A percentile compares a stretch with the other conserved stretches of the same genome.
Evolutionary conservation across 2,329 filamentous ascomycete species (phyloP).

Genomic region (Neofusicoccum kwambonambiense): DNA sequence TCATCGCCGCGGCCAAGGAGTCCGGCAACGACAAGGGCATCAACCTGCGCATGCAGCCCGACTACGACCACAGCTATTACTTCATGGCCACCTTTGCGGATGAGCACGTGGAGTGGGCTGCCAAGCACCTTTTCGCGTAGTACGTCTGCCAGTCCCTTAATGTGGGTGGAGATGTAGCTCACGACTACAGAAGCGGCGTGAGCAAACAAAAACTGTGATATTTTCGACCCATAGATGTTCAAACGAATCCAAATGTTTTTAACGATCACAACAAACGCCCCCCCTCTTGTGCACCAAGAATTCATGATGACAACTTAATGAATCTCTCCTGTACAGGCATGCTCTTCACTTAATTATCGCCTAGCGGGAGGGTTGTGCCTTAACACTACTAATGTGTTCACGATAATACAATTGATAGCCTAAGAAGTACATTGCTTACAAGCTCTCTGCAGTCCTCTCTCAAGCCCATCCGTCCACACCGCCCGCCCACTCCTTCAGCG

Average conservation of each 20-base stretch:
- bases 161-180: not conserved
- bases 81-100: conserved; percentile 89
- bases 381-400: too few relatives aligned
- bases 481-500: conserved; percentile 44
- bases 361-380: too few relatives aligned
- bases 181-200: conserved; percentile 11
- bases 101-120: conserved; percentile 89
- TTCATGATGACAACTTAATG: too few relatives aligned
- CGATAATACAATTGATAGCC: too few relatives aligned
- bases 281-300: too few relatives aligned
- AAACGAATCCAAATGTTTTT: not conserved
- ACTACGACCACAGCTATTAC: conserved; percentile 96
- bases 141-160: conserved; percentile 26
- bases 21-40: conserved; percentile 69
- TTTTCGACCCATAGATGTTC: not conserved
- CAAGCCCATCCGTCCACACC: not conserved
- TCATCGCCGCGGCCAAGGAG: conserved; percentile 75
- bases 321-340: too few relatives aligned
- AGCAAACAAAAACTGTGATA: conserved; percentile 11
- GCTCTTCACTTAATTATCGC: too few relatives aligned
- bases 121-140: conserved; percentile 72
- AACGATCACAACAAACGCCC: not conserved
- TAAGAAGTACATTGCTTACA: too few relatives aligned
- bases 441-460: not conserved
- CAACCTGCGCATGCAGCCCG: conserved; percentile 78